Base-by-base conservation (phyloP, 2,329 filamentous ascomycete genomes). In the Clarireedia hainanense region DNA sequence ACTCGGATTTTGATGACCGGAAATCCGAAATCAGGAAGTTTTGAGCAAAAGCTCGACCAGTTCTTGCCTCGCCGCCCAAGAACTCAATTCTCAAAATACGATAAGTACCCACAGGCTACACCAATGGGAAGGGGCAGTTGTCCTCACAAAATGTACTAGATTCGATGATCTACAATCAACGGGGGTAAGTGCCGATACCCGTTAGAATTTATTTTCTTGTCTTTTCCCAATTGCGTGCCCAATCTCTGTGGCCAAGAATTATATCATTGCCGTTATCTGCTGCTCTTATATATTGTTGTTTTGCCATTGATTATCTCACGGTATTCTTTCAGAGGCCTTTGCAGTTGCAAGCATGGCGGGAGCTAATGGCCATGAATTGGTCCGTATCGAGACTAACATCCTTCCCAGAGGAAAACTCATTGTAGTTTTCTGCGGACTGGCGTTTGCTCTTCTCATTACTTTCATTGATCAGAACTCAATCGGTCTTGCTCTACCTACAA, bases 311-410 rank as follows among this genome's bases (percentile, higher is more conserved):
- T 17, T 6, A 7, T 42, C 14, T 17, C 17, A 17, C 39, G 5
- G 20, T 20, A 17, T 42, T 20, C 1, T 20, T 40, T 30, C 4
- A 15, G 14, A n/a, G n/a, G 14, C 10, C 30, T 42, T 42, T 42
- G 9, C 36, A 47, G 39, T 47, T 40, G 24, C n/a, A 47, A 56
- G 27, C 0, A 65, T 65, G 61, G 36, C 60, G 27, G 50, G 24
- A 42, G 2, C 6, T 5, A 24, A 50, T 50, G 36, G 49, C 34
- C 60, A 63, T 60, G 63, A 66, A 46, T 52, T 66, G n/a, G 63
- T 65, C 42, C 61, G 61, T 20, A 63, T 81, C 62, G 80, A 84
- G 64, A 80, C 75, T 7, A 80, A 84, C 57, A 73, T 83, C 17
- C 71, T 84, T 2, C 78, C 80, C 0, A 74, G 72, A 40, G 70